Conservation (phyloP, 176 grass and related monocot species). For the Chrysopogon serrulatus region DNA sequence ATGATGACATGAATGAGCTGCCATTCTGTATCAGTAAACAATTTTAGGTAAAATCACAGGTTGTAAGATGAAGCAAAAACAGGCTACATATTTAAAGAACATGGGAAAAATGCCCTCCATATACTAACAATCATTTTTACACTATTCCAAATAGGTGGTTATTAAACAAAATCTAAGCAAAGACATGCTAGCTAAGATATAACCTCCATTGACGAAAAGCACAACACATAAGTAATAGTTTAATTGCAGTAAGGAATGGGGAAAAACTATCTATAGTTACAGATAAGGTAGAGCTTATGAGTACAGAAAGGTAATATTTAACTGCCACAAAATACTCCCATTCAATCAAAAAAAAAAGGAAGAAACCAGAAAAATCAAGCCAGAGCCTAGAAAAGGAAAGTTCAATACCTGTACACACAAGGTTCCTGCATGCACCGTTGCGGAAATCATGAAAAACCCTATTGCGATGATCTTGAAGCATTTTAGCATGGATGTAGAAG, state of each 20-base stretch:
- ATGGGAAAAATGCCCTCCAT: not conserved
- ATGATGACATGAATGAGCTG: not conserved
- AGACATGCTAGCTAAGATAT: not conserved
- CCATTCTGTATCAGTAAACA: not conserved
- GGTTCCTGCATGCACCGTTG: constrained; percentile 93
- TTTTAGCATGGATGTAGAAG: constrained; percentile 99
- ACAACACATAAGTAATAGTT: not conserved
- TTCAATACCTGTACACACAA: constrained; percentile 81
- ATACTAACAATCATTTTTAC: not conserved
- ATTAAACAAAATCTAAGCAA: not conserved
- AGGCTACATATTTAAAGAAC: not conserved
- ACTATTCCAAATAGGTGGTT: not conserved
- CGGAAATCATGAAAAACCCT: constrained; percentile 96
- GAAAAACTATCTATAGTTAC: not conserved
- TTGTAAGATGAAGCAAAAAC: not conserved
- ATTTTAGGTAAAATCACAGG: not conserved
- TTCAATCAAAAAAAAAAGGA: not conserved
- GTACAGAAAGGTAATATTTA: not conserved
- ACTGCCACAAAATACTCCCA: constrained; percentile 7
- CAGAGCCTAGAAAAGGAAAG: not conserved
- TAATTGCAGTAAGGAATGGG: not conserved
- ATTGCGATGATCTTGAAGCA: constrained; percentile 95
- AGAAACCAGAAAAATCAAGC: not conserved
- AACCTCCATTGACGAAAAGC: not conserved
- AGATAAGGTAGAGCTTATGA: not conserved